These are phyloP conservation scores for Rhodotorula toruloides DNA, from an alignment of 768 basidiomycete genomes.

Conservation along the genomic window DNA sequence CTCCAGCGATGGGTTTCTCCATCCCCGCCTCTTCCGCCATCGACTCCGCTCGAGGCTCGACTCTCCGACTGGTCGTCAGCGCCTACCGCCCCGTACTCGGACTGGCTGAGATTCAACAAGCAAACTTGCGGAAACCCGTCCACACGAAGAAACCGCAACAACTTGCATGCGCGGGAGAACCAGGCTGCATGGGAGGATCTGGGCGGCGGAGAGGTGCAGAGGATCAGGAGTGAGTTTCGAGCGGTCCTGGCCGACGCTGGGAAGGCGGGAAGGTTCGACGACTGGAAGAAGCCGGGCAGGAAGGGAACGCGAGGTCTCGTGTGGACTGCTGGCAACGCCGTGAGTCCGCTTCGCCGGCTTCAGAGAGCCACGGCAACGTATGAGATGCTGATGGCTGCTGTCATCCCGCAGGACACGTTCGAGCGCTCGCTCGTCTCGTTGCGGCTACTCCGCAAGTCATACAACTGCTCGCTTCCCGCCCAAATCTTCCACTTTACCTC, in stretches of 20 bases:
- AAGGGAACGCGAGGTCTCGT: slow-evolving; percentile 47
- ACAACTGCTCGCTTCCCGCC: slow-evolving; percentile 44
- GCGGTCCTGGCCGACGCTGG: background rate
- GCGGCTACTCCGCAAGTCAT: slow-evolving; percentile 38
- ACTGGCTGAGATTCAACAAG: slow-evolving; percentile 46
- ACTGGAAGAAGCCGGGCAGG: slow-evolving; percentile 6
- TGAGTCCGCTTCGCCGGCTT: slow-evolving; percentile 40
- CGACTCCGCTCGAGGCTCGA: slow-evolving; percentile 46
- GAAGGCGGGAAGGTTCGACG: slow-evolving; percentile 25
- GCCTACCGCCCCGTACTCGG: slow-evolving; percentile 47
- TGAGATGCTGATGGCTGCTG: background rate
- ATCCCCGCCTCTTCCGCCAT: slow-evolving; percentile 43
- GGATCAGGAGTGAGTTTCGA: slow-evolving; percentile 6
- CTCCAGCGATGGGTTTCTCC: slow-evolving; percentile 28
- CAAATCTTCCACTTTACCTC: slow-evolving; percentile 49
- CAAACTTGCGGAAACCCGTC: slow-evolving; percentile 41
- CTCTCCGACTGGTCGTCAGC: slow-evolving; percentile 46
- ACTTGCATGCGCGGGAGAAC: background rate
- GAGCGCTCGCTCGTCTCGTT: slow-evolving; percentile 44
- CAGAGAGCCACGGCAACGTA: accelerated
- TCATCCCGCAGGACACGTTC: slow-evolving; percentile 42
- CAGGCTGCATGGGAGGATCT: background rate
- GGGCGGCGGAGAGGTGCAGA: background rate
- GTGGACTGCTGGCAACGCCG: slow-evolving; percentile 52
- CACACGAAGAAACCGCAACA: slow-evolving; percentile 1